Evolutionary conservation across 805 yeast genomes (phyloP), one percentile per base, ranked within the genome.

Genomic region (Wickerhamomyces alni): DNA sequence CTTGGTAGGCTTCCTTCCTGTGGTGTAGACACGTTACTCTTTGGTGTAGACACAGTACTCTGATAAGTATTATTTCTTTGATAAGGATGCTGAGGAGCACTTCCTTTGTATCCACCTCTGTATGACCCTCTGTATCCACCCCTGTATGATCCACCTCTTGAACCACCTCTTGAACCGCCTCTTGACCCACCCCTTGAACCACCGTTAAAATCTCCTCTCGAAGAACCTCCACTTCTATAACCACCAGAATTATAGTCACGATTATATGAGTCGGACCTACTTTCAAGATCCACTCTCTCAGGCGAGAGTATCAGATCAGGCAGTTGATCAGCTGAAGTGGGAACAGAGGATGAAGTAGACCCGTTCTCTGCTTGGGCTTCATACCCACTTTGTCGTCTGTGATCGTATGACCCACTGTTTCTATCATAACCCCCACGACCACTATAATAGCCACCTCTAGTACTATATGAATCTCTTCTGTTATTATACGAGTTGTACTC

Each of bases 381-480:
- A 26, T 19, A 11, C 4, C 12, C n/a, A 11, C 34, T 24, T 17
- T 36, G 11, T 4, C 25, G 5, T 26, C 31, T 27, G 12, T 17
- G 15, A 3, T 21, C 15, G 22, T 27, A 17, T 3, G 21, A 28
- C 3, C 38, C 36, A n/a, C 37, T 40, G 19, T 40, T 17, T 31
- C 36, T 26, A 15, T 11, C 9, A 32, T 35, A 33, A 1, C 45
- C 45, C 13, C 43, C 39, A 17, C 39, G 26, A 9, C 24, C 24
- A 7, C 24, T 21, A 21, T 21, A 21, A 17, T 37, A 40, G 8
- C 36, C 38, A 22, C 38, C 39, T 37, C 40, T 19, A 11, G 27
- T 10, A 19, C 39, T 33, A 24, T 22, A 37, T 15, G 21, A 35
- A 6, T 31, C 35, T 24, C 34, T 35, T 5, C 7, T 13, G 17